Evolutionary conservation across 2,329 filamentous ascomycete species (phyloP), one percentile per base, ranked within the genome.

Genomic region (Alternaria brassicae): DNA sequence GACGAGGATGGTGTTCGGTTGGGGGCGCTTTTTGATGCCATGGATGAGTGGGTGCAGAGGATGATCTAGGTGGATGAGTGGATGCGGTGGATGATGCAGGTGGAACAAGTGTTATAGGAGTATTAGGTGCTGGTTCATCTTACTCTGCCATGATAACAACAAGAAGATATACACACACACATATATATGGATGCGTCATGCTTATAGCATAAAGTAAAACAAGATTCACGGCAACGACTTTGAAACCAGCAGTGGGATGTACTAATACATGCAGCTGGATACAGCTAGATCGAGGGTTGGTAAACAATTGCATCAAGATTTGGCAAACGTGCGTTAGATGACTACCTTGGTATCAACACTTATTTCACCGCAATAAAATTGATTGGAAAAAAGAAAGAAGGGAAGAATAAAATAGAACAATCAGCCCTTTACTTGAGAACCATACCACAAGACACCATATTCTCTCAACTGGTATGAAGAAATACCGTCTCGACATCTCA

Each of bases 1-100:
- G 48, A 44, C 1, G 44, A 45, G 28, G 60, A 62, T 2, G 60
- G 60, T 12, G 49, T 62, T 12, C 50, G 49, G 44, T 40, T 62
- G 34, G 60, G 60, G 13, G 53, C 53, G 4, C 42, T 62, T 13
- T 62, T 62, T 51, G 53, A 60, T 36, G 49, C 37, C 10, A 49
- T 62, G 39, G 53, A 60, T 13, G 57, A 62, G n/a, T 62, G 60
- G 60, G 50, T 42, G 42, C 45, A 37, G 17, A 50, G 28, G n/a
- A 37, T 48, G 19, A 39, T 57, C 45, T 58, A 39, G 19, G n/a
- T 12, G 13, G 13, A 4, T 3, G 3, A 10, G 19, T 62, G 60
- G 60, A 55, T 42, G 42, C 45, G 42, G 17, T 45, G 28, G n/a
- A 37, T 48, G 19, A 39, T 57, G 45, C 55, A 39, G 19, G n/a